Conservation (phyloP, 2,329 filamentous ascomycete species). For the Trichoderma arundinaceum region DNA sequence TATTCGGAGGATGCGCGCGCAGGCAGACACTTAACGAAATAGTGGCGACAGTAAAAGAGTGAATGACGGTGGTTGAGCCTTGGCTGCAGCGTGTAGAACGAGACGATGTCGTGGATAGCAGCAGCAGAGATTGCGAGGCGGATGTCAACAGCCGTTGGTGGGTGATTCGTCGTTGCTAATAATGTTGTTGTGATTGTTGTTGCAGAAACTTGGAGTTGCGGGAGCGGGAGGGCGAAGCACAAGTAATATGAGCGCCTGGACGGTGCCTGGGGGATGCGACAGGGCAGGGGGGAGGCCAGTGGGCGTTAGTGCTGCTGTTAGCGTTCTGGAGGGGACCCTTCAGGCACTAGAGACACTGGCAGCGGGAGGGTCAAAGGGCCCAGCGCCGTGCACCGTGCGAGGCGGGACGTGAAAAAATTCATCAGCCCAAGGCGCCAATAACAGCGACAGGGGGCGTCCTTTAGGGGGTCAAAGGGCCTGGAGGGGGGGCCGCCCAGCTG, state of each 20-base stretch:
- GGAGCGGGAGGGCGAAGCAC: constrained; percentile 18
- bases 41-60: constrained; percentile 4
- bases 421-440: constrained; percentile 8
- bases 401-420: not conserved
- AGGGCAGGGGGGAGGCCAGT: constrained; percentile 9
- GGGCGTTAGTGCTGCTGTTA: not conserved
- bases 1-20: constrained; percentile 1
- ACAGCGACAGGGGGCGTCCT: not conserved
- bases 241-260: constrained; percentile 25
- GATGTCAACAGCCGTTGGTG: constrained; percentile 1
- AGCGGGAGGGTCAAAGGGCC: constrained; percentile 23
- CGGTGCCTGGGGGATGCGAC: constrained; percentile 11
- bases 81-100: not conserved
- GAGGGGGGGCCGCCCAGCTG: not conserved
- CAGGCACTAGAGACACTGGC: constrained; percentile 29
- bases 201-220: constrained; percentile 24
- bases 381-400: constrained; percentile 14
- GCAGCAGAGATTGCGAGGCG: not conserved
- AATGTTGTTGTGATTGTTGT: constrained; percentile 16
- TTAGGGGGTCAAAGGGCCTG: constrained; percentile 2
- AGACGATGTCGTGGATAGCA: not conserved
- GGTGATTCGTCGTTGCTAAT: not conserved
- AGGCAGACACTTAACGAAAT: not conserved
- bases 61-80: constrained; percentile 1
- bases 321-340: constrained; percentile 27